Conservation (phyloP, 495 filamentous ascomycete genomes). For the Jackrogersella minutella region DNA sequence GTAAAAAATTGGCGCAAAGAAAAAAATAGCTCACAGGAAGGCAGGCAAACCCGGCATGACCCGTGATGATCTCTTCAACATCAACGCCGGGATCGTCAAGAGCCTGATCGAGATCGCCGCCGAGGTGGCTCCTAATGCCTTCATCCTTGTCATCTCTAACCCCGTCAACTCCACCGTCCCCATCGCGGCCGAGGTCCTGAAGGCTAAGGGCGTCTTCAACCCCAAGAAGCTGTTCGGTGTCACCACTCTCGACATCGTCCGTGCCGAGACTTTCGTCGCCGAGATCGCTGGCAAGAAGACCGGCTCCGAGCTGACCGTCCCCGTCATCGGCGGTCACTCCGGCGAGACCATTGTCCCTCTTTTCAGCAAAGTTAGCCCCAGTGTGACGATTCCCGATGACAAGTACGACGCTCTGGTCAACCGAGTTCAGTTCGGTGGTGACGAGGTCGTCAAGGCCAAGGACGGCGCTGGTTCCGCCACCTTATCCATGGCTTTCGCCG, state of each 20-base stretch:
- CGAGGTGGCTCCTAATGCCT: conserved; percentile 87
- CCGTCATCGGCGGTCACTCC: conserved; percentile 96
- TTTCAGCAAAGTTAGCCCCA: conserved; percentile 86
- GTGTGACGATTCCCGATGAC: conserved; percentile 81
- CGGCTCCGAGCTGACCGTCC: conserved; percentile 81
- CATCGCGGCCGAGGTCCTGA: conserved; percentile 95
- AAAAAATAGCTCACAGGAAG: conserved; percentile 24
- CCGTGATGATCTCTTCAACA: conserved; percentile 98
- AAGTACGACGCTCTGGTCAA: conserved; percentile 87
- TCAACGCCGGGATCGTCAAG: conserved; percentile 94
- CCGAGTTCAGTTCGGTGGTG: conserved; percentile 97
- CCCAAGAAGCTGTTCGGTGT: conserved; percentile 95
- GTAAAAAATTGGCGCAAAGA: conserved; percentile 1
- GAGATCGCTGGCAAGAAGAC: conserved; percentile 82
- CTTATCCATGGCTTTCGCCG: conserved; percentile 96
- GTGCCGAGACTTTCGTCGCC: conserved; percentile 95
- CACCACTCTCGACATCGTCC: conserved; percentile 96
- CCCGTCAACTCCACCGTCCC: conserved; percentile 99
- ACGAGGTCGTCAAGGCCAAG: conserved; percentile 99
- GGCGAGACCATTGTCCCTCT: conserved; percentile 98
- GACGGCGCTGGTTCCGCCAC: conserved; percentile 94
- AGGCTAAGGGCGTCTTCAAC: conserved; percentile 90
- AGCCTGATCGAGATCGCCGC: conserved; percentile 85
- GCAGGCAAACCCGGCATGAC: conserved; percentile 98
- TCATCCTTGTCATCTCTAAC: conserved; percentile 96